Conservation (phyloP, 768 basidiomycete species). For the Rhizopogon vulgaris region DNA sequence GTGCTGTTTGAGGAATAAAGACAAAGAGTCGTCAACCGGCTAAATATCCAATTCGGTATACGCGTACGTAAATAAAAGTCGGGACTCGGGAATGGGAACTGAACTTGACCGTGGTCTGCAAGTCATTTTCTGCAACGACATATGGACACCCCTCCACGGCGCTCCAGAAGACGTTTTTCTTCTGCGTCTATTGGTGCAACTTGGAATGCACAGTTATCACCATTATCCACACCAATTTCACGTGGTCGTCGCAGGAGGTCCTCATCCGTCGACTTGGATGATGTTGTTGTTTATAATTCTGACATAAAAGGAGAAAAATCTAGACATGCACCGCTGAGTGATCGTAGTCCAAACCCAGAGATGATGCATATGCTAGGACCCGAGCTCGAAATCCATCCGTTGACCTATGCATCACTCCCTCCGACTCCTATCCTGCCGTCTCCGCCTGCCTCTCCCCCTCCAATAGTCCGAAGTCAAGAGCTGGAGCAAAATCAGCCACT, state of each 20-base stretch:
- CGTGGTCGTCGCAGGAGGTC: conserved; percentile 11
- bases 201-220: conserved; percentile 15
- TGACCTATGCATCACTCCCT: conserved; percentile 68
- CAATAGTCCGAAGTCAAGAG: conserved; percentile 9
- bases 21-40: too few species aligned
- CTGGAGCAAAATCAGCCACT: conserved; percentile 32
- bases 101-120: neutral
- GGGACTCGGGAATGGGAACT: too few species aligned
- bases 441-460: conserved; percentile 25
- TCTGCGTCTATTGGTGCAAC: conserved; percentile 19
- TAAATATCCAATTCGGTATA: too few species aligned
- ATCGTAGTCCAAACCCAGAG: conserved; percentile 5
- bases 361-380: neutral
- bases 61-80: neutral
- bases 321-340: neutral
- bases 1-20: too few species aligned
- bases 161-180: conserved; percentile 27
- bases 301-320: neutral
- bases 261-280: conserved; percentile 7
- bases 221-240: conserved; percentile 7
- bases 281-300: neutral
- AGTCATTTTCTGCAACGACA: neutral
- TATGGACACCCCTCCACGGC: conserved; percentile 29
- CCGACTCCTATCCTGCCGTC: conserved; percentile 62
- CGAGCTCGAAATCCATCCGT: conserved; percentile 25